Base-by-base conservation (phyloP, 75 land plant genomes). In the Isoetes taiwanensis region DNA sequence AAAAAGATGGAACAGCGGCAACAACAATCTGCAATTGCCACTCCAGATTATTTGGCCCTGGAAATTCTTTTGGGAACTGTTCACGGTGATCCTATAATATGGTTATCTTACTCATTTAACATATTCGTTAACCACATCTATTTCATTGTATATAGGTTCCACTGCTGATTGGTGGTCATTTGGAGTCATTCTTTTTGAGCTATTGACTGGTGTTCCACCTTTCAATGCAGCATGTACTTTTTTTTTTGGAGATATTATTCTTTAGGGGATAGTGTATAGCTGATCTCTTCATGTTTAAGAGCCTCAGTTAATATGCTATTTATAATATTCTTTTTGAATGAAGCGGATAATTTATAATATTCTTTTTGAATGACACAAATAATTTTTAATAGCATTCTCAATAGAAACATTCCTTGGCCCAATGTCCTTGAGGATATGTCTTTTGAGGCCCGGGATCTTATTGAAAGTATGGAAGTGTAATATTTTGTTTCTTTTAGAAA, bases 91-190 rank as follows among this genome's bases (percentile, higher is more conserved):
- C 27, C 31, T 12, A 37, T 37, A 37, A 17, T 46, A 28, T n/a
- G 5, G 6, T 54, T 54, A 27, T 54, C 56, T 37, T 37, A 37
- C 16, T 48, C 9, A 11, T 8, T 9, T 48, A 11, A 48, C 19
- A 8, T 12, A 12, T 48, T 48, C 38, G n/a, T n/a, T n/a, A n/a
- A n/a, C n/a, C n/a, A n/a, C n/a, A n/a, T n/a, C n/a, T n/a, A 1
- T 25, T 33, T 54, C 62, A 41, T 31, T 61, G 63, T 57, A 38
- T 55, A n/a, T 79, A 94, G 99, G 86, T 55, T 64, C 80, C 53
- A 78, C 89, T 54, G 99, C 99, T 10, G 99, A 94, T 84, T 91
- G 99, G 99, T 94, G 99, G 99, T 94, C 99, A 50, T 88, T 90
- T 32, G 99, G 99, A 30, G 76, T 94, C 30, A 88, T 94, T 55